Evolutionary conservation across 2,329 filamentous ascomycete genomes (phyloP).

Genomic region (Ceratocystis eucalypticola): DNA sequence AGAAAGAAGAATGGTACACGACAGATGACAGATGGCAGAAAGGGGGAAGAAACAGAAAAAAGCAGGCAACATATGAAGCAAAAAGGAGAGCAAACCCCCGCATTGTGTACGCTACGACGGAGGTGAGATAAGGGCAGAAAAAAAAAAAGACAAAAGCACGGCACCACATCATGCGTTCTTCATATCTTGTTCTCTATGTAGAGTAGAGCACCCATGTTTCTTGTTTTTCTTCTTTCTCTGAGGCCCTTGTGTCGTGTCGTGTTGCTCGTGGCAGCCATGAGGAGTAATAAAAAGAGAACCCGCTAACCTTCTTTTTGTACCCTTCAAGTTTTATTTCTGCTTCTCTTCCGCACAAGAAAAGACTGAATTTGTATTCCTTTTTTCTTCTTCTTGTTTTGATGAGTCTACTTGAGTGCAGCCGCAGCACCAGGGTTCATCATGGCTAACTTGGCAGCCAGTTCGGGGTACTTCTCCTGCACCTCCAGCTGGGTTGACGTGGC

Average conservation of each 20-base stretch:
- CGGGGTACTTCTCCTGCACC: constrained; percentile 75
- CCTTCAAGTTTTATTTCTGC: neutral
- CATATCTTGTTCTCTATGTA: constrained; percentile 5
- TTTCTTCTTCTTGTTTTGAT: neutral
- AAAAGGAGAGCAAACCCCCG: neutral
- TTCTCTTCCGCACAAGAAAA: neutral
- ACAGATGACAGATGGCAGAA: neutral
- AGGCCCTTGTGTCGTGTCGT: neutral
- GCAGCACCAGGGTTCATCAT: constrained; percentile 19
- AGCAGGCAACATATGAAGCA: neutral
- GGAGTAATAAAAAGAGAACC: neutral
- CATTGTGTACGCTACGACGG: neutral
- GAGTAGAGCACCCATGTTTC: neutral
- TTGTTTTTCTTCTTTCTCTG: neutral
- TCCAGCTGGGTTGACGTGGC: constrained; percentile 92
- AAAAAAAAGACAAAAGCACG: neutral
- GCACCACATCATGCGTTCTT: neutral
- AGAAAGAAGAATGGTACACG: neutral
- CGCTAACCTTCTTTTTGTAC: neutral
- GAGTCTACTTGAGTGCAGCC: neutral
- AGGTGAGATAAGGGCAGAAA: neutral
- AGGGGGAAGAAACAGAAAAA: neutral
- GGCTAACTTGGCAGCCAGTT: constrained; percentile 55
- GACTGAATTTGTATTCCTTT: neutral
- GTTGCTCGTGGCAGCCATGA: neutral